Conservation (phyloP, 768 basidiomycete species). For the Boletus subparvulus region DNA sequence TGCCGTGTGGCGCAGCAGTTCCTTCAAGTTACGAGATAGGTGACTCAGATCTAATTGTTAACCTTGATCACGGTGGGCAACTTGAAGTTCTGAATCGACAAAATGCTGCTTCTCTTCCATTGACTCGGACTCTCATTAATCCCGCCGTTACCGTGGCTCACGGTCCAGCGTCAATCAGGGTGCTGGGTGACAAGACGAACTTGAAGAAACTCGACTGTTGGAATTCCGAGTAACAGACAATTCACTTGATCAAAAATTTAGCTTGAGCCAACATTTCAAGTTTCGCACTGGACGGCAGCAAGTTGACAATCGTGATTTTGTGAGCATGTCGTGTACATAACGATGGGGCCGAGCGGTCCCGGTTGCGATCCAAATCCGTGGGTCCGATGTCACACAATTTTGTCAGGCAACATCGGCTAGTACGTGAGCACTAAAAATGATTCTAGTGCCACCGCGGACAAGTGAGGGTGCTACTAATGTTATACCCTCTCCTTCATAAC, state of each 20-base stretch:
- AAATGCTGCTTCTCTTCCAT: conserved; percentile 16
- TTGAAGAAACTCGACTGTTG: not conserved
- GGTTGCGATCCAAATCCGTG: not conserved
- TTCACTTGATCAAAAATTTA: not conserved
- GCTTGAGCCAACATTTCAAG: not conserved
- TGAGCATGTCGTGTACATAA: not conserved
- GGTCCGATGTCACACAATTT: conserved; percentile 14
- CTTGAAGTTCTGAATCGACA: not conserved
- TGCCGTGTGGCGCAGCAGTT: conserved; percentile 19
- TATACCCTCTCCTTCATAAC: conserved; percentile 12
- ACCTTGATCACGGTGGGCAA: conserved; percentile 3
- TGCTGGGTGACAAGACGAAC: not conserved
- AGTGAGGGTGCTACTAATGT: not conserved
- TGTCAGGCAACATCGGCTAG: conserved; percentile 25
- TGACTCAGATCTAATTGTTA: not conserved
- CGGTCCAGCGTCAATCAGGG: conserved; percentile 18
- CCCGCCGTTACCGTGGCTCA: conserved; percentile 3
- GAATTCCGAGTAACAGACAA: not conserved
- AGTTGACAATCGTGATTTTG: not conserved
- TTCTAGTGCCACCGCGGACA: conserved; percentile 14
- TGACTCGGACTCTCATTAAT: not conserved
- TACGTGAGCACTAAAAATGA: conserved; percentile 13
- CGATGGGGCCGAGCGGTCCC: not conserved
- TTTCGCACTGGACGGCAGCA: not conserved
- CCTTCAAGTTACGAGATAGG: conserved; percentile 10